Evolutionary conservation across 2,329 filamentous ascomycete species (phyloP).

Genomic region (Calonectria montana): DNA sequence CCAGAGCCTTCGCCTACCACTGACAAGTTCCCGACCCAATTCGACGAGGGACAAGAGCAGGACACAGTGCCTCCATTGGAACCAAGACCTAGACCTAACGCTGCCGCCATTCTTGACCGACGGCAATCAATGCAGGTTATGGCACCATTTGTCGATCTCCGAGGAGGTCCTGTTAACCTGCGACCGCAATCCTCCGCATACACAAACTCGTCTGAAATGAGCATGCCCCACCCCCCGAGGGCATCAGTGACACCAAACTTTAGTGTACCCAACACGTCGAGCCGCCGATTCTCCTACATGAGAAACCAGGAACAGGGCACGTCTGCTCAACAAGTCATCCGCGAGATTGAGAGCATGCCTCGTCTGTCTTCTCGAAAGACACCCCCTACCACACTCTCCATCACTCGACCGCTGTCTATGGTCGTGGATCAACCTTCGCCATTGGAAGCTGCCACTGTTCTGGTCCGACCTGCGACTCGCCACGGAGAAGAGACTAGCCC

Average conservation of each 20-base stretch:
- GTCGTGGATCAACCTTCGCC: slow-evolving; percentile 65
- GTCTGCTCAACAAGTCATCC: slow-evolving; percentile 26
- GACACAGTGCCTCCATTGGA: slow-evolving; percentile 46
- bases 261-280: slow-evolving; percentile 61
- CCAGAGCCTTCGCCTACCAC: slow-evolving; percentile 67
- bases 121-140: slow-evolving; percentile 63
- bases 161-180: slow-evolving; percentile 40
- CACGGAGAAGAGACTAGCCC: slow-evolving; percentile 38
- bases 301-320: slow-evolving; percentile 41
- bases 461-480: slow-evolving; percentile 42
- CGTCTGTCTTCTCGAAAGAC: slow-evolving; percentile 35
- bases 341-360: slow-evolving; percentile 27
- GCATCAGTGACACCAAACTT: slow-evolving; percentile 59
- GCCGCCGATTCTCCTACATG: slow-evolving; percentile 58
- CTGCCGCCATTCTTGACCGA: slow-evolving; percentile 61
- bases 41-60: slow-evolving; percentile 33
- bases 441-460: slow-evolving; percentile 39
- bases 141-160: slow-evolving; percentile 56
- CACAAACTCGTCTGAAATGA: slow-evolving; percentile 26
- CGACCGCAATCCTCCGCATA: slow-evolving; percentile 39
- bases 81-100: slow-evolving; percentile 62
- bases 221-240: not conserved
- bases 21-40: slow-evolving; percentile 56
- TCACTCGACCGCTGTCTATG: slow-evolving; percentile 64
- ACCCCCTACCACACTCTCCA: slow-evolving; percentile 58